Percentiles rank a stretch among this genome's conserved stretches.
Evolutionary conservation across 108 stramenopile species (phyloP).

Genomic region (Pseudonitzschia multiseries): DNA sequence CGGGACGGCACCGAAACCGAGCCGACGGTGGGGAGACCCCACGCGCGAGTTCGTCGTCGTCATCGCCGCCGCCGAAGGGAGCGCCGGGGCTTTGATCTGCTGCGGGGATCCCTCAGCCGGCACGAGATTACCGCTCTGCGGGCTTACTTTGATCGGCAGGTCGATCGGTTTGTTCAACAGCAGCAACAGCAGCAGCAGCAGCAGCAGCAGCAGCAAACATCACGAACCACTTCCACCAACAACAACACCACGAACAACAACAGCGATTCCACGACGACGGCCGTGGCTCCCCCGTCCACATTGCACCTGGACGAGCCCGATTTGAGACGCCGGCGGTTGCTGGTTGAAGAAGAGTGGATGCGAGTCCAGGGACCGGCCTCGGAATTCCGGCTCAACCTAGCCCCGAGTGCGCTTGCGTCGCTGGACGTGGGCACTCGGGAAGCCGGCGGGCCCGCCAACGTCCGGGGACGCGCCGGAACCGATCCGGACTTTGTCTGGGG

Average conservation of each 20-base stretch:
- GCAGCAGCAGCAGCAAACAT: background rate
- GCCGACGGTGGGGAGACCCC: background rate
- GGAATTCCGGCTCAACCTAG: constrained; percentile 84
- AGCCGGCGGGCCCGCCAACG: background rate
- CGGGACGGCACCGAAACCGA: background rate
- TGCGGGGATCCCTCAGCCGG: constrained; percentile 56
- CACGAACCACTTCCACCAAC: background rate
- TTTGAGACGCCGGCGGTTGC: constrained; percentile 34
- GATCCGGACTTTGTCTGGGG: constrained; percentile 92
- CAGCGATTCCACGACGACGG: background rate
- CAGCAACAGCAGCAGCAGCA: constrained; percentile 15
- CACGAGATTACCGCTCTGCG: constrained; percentile 72
- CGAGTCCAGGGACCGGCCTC: constrained; percentile 67
- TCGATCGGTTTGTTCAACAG: constrained; percentile 66
- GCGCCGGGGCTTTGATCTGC: constrained; percentile 80
- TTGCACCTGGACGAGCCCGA: constrained; percentile 34
- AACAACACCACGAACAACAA: background rate
- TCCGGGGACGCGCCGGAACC: constrained; percentile 47
- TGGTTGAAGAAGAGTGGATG: constrained; percentile 89
- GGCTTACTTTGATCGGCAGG: constrained; percentile 70
- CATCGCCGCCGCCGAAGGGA: constrained; percentile 16
- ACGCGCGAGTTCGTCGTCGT: background rate
- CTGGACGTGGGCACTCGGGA: constrained; percentile 15
- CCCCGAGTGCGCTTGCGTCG: constrained; percentile 48
- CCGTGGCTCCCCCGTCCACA: background rate